Evolutionary conservation across 1,139 yeast genomes (phyloP).

Genomic region (Debaryomyces nepalensis): DNA sequence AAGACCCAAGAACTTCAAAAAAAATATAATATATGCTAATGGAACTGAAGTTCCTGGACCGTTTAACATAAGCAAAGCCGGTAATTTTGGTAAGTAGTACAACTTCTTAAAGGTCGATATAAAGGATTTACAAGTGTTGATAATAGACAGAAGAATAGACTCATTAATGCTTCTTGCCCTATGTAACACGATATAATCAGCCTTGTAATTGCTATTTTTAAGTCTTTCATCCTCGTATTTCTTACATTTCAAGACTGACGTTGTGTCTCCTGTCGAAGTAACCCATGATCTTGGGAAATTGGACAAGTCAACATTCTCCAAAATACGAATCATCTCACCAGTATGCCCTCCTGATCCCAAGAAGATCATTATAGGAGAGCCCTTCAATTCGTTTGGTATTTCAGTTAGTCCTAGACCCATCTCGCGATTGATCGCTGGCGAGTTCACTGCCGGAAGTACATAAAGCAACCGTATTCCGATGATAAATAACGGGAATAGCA

Average conservation of each 20-base stretch:
- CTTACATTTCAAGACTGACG: conserved; percentile 58
- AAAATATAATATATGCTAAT: conserved; percentile 63
- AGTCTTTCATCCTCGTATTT: conserved; percentile 39
- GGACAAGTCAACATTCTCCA: conserved; percentile 40
- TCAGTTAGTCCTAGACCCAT: conserved; percentile 5
- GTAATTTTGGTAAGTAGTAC: conserved; percentile 31
- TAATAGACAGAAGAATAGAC: conserved; percentile 52
- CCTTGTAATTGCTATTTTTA: conserved; percentile 20
- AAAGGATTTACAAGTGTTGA: conserved; percentile 54
- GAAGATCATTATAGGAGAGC: conserved; percentile 52
- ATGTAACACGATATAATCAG: conserved; percentile 47
- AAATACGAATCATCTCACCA: conserved; percentile 84
- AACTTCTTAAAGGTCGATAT: conserved; percentile 31
- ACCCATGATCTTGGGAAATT: conserved; percentile 48
- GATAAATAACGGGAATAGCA: conserved; percentile 31
- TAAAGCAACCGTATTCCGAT: conserved; percentile 31
- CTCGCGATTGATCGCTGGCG: conserved; percentile 10
- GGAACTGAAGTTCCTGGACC: conserved; percentile 97
- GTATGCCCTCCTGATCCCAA: conserved; percentile 94
- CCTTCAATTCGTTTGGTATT: conserved; percentile 20
- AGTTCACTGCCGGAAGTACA: conserved; percentile 33
- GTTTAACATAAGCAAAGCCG: conserved; percentile 67
- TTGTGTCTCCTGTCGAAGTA: conserved; percentile 58
- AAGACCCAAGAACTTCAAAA: conserved; percentile 57
- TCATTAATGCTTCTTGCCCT: conserved; percentile 86